Conservation (phyloP, 495 filamentous ascomycete genomes). For the Amniculicola lignicola region DNA sequence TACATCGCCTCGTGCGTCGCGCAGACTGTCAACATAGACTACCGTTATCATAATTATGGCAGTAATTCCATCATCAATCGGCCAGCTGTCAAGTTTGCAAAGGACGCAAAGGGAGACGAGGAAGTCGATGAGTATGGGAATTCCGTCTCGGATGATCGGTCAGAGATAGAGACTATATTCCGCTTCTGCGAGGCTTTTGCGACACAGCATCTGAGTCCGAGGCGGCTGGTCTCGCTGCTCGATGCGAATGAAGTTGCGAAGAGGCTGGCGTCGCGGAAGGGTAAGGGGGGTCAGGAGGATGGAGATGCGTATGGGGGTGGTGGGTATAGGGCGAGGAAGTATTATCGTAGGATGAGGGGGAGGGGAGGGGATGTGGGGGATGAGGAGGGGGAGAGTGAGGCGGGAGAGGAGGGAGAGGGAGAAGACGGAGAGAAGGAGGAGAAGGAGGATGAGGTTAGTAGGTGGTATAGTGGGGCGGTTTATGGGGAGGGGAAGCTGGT, state of each 20-base stretch:
- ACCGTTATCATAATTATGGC: neutral
- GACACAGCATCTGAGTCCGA: constrained; percentile 44
- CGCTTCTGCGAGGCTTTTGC: constrained; percentile 32
- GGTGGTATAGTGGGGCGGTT: neutral
- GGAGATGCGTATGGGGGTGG: neutral
- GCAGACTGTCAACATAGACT: neutral
- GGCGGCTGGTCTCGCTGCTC: constrained; percentile 62
- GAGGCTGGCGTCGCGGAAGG: constrained; percentile 48
- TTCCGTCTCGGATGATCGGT: too few species aligned
- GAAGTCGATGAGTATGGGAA: constrained; percentile 13
- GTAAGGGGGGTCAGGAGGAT: neutral
- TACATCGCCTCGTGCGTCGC: constrained; percentile 44
- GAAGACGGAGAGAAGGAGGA: neutral
- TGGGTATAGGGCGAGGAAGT: neutral
- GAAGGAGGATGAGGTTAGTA: neutral
- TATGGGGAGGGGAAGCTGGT: neutral
- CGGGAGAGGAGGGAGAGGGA: neutral
- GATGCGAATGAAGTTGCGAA: constrained; percentile 73
- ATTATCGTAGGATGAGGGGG: constrained; percentile 1
- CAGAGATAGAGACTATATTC: constrained; percentile 23
- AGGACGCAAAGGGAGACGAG: constrained; percentile 12
- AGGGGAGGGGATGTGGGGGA: neutral
- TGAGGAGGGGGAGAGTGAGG: neutral
- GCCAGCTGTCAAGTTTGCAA: constrained; percentile 33
- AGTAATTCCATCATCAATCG: neutral